Evolutionary conservation across 371 early-diverging fungal genomes (phyloP), one percentile per base, ranked within the genome.

Genomic region (Mucor ambiguus): DNA sequence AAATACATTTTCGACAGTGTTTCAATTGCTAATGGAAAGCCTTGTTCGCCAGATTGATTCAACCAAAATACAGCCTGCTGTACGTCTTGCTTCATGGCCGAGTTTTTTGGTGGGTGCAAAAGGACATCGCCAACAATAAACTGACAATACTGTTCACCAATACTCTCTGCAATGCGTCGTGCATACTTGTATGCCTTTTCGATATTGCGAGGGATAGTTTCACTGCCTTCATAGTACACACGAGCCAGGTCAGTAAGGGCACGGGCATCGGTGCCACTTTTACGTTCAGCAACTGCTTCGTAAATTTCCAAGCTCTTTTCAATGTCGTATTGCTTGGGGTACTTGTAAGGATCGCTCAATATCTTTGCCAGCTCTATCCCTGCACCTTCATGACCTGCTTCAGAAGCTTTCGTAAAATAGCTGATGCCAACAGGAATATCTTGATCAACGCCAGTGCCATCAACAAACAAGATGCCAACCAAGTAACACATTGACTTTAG

Each of bases 121-220:
- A 79, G 54, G 1, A 73, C 64, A 57, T 82, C 82, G 1, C 82
- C 82, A 5, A 82, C 80, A 58, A 82, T 82, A 54, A 76, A 82
- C 57, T 82, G 82, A 52, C 82, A 82, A 38, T 78, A 82, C 38
- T 79, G 76, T 44, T 82, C 82, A 8, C 82, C 82, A 3, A 63
- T 66, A 35, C 58, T 64, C 33, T 78, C 82, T 18, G 82, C 82
- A 9, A 79, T 76, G 22, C 70, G 67, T 18, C 78, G 76, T 3
- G 82, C 82, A 61, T 78, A 76, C 16, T 68, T 65, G 55, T 79
- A 82, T 0, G 82, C 78, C 55, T 73, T 82, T 14, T 79, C 78
- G 18, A 76, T 64, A 41, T 82, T 72, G 35, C 77, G 68, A 10
- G 72, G 61, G 0, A 75, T 63, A 0, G 68, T 67, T 33, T 78